Evolutionary conservation across 2,329 filamentous ascomycete genomes (phyloP).

Genomic region (Monosporascus sp.): DNA sequence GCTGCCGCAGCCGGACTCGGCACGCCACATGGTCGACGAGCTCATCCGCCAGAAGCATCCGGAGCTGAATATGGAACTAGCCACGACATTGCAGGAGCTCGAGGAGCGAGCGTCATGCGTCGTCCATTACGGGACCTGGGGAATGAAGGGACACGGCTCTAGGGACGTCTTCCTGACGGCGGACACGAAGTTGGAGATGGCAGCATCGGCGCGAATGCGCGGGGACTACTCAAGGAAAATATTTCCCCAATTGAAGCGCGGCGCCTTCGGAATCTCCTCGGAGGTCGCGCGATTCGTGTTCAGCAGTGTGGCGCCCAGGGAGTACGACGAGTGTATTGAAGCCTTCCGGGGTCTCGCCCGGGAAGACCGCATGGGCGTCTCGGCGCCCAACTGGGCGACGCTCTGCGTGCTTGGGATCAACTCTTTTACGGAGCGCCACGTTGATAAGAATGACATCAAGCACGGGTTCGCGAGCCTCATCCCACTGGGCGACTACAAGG

Average conservation of each 20-base stretch:
- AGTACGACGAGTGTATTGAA: background rate
- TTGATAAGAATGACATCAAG: constrained; percentile 2
- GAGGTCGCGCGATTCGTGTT: constrained; percentile 1
- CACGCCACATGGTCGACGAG: background rate
- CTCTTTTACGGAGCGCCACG: constrained; percentile 1
- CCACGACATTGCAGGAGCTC: background rate
- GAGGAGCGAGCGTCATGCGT: background rate
- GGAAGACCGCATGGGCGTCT: background rate
- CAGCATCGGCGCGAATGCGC: background rate
- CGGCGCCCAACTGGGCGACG: constrained; percentile 1
- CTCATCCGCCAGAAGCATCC: background rate
- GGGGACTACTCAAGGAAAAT: background rate
- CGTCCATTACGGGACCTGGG: constrained; percentile 1
- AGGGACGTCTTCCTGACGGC: background rate
- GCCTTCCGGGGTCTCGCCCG: background rate
- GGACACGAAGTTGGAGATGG: background rate
- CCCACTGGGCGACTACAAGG: constrained; percentile 2
- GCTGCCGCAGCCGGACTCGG: background rate
- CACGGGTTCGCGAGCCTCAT: constrained; percentile 3
- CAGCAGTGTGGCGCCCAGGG: background rate
- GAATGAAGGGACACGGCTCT: background rate
- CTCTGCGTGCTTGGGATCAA: constrained; percentile 4
- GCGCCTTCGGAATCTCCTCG: background rate
- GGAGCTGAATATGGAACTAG: constrained; percentile 1
- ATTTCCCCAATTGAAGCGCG: background rate